Percentiles rank a stretch among this genome's conserved stretches.
Conservation (phyloP, 352 stramenopile genomes). For the Halophytophthora batemanensis region DNA sequence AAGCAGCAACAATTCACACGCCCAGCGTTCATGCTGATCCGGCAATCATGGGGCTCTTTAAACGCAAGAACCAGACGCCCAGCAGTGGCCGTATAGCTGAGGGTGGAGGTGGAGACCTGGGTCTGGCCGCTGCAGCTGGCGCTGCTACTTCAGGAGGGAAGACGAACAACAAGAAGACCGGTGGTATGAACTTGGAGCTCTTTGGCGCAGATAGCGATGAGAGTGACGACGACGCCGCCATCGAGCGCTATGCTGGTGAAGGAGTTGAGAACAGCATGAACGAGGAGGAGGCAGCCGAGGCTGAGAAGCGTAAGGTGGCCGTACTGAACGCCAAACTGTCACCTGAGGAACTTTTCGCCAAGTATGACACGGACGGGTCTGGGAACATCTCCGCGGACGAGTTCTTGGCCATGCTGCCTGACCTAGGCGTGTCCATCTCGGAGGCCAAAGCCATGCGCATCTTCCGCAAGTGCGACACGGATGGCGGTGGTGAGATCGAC, state of each 20-base stretch:
- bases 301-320: constrained; percentile 65
- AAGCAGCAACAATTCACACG: background rate
- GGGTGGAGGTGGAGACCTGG: constrained; percentile 19
- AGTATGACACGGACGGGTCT: constrained; percentile 89
- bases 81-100: constrained; percentile 33
- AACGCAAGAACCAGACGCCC: constrained; percentile 13
- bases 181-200: constrained; percentile 38
- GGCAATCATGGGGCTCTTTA: constrained; percentile 38
- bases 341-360: constrained; percentile 89
- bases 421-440: constrained; percentile 85
- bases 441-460: constrained; percentile 89
- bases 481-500: constrained; percentile 89
- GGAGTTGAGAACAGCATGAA: constrained; percentile 20
- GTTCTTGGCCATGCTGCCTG: constrained; percentile 87
- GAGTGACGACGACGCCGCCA: constrained; percentile 80
- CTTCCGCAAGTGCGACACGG: constrained; percentile 90
- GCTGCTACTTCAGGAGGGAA: background rate
- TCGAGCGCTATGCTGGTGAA: constrained; percentile 59
- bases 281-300: constrained; percentile 22
- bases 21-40: background rate
- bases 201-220: constrained; percentile 76
- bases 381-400: constrained; percentile 89
- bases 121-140: constrained; percentile 1
- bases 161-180: constrained; percentile 13
- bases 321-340: constrained; percentile 64